phyloP scores from a whole-genome alignment of 2,329 filamentous ascomycete genomes.

The Cladophialophora immunda region DNA sequence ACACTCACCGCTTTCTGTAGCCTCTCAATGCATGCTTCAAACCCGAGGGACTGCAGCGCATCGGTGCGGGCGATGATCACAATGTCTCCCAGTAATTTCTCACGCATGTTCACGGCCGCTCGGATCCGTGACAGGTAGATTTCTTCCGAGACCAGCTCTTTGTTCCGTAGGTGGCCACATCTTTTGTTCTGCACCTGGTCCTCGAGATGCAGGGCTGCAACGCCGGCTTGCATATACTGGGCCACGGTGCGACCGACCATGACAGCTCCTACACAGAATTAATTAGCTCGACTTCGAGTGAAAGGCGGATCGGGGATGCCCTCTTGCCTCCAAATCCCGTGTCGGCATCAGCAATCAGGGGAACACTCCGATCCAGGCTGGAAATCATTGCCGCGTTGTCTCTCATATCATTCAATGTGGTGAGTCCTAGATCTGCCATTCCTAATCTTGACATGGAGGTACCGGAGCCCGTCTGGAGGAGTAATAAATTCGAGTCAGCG shows the following conservation, averaged over 20 bases:
- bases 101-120: slow-evolving; percentile 43
- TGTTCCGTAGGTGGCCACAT: slow-evolving; percentile 50
- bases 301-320: no score
- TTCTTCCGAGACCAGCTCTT: slow-evolving; percentile 47
- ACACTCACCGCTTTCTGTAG: slow-evolving; percentile 49
- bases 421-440: slow-evolving; percentile 60
- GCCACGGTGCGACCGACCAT: slow-evolving; percentile 57
- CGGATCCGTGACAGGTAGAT: slow-evolving; percentile 48
- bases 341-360: slow-evolving; percentile 63
- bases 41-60: slow-evolving; percentile 45
- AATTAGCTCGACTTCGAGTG: no score
- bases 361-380: slow-evolving; percentile 56
- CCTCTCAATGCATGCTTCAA: slow-evolving; percentile 49
- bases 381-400: slow-evolving; percentile 63
- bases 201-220: slow-evolving; percentile 65
- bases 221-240: slow-evolving; percentile 60
- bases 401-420: slow-evolving; percentile 61
- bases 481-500: no score
- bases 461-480: slow-evolving; percentile 55
- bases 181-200: slow-evolving; percentile 53
- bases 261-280: slow-evolving; percentile 30
- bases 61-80: slow-evolving; percentile 56
- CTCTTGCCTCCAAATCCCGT: slow-evolving; percentile 58
- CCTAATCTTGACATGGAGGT: slow-evolving; percentile 58
- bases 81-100: slow-evolving; percentile 46